Evolutionary conservation across 768 basidiomycete species (phyloP).

Genomic region (Boletus insuetus): DNA sequence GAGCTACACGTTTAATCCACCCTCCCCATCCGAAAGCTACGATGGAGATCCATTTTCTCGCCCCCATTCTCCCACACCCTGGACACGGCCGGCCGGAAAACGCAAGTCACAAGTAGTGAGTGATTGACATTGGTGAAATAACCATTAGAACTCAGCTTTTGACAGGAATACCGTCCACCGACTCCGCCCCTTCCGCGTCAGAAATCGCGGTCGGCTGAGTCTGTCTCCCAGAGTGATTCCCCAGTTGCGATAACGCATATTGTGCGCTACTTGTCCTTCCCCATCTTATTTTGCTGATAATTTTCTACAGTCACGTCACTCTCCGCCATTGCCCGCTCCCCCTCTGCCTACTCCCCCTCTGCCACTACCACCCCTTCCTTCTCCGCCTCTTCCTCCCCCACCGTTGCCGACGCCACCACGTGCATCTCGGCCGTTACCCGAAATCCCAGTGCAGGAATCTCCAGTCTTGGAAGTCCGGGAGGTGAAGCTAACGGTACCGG

Average conservation of each 20-base stretch:
- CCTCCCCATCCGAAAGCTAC: conserved; percentile 35
- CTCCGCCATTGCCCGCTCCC: conserved; percentile 22
- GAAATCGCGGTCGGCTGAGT: conserved; percentile 32
- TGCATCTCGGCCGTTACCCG: conserved; percentile 27
- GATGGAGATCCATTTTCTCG: conserved; percentile 35
- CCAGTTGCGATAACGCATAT: conserved; percentile 26
- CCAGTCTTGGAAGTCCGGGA: conserved; percentile 15
- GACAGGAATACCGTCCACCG: conserved; percentile 54
- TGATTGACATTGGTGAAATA: background rate
- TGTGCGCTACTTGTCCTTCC: conserved; percentile 17
- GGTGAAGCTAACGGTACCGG: conserved; percentile 7
- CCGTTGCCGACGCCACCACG: conserved; percentile 29
- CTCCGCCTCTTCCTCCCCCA: conserved; percentile 25
- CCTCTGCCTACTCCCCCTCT: conserved; percentile 16
- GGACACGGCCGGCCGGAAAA: conserved; percentile 24
- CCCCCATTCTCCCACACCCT: conserved; percentile 36
- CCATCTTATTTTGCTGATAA: conserved; percentile 1
- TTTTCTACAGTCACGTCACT: conserved; percentile 22
- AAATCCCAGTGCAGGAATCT: conserved; percentile 26
- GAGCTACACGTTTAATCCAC: conserved; percentile 30
- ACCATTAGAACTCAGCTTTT: conserved; percentile 1
- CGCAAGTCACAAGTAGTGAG: conserved; percentile 29
- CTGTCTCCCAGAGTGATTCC: conserved; percentile 32
- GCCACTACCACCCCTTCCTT: conserved; percentile 19
- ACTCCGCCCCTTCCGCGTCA: conserved; percentile 51